Evolutionary conservation across 371 early-diverging fungal genomes (phyloP), one percentile per base, ranked within the genome.

Genomic region (Circinella umbellata): DNA sequence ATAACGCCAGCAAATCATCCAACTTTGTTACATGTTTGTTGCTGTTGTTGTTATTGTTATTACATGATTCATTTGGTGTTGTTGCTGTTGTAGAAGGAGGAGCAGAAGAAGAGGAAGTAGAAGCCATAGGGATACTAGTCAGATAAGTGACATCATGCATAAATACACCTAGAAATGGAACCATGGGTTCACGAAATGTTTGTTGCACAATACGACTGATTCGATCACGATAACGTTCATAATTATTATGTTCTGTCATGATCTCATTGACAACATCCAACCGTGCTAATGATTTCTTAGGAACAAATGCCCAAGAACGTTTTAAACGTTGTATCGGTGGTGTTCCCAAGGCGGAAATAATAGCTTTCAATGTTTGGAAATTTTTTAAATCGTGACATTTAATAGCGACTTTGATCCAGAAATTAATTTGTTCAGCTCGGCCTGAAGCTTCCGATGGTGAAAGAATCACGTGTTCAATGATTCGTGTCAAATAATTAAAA

Each of bases 71-170:
- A 4, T 80, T 48, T 3, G 42, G 11, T 42, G 42, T 42, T 42
- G 42, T 42, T 42, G 42, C 1, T 42, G 11, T 9, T 42, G 42
- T 9, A 42, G 42, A 42, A 42, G 42, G 11, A 42, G 42, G 42
- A 42, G 42, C 42, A 42, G 42, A 42, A 6, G 42, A 42, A 9
- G 42, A 42, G 42, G 42, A 42, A 42, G 42, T 9, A 42, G 42
- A 42, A 42, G 42, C 42, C 6, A 42, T 11, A 42, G 42, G 42
- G 3, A 14, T 51, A 51, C 51, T 51, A 5, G 51, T 51, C 13
- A 93, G 71, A 72, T 94, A 94, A 1, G 93, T 93, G 67, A 89
- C 81, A 61, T 94, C 94, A 79, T 92, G 92, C 38, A 93, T 88
- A 70, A 92, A 90, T 1, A 91, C 82, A 15, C 94, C 93, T 20